Conservation (phyloP, 352 stramenopile genomes). For the Phytophthora citrophthora region DNA sequence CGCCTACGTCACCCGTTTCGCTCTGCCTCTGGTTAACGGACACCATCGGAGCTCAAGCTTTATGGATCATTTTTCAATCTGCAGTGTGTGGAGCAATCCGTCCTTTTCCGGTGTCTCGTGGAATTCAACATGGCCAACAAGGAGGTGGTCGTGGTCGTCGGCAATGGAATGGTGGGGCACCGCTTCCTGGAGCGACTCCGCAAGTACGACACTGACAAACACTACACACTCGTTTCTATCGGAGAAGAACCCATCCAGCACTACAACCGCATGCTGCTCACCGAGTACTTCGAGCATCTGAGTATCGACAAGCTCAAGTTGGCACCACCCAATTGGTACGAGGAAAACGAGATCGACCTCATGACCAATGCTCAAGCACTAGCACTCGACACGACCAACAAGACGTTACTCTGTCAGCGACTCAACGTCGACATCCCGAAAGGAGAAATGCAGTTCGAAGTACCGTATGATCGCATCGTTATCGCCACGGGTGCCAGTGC, state of each 20-base stretch:
- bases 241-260: conserved; percentile 91
- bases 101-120: too few species aligned
- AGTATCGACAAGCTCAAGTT: conserved; percentile 88
- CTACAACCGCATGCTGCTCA: conserved; percentile 94
- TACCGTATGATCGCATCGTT: conserved; percentile 90
- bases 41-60: neutral
- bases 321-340: conserved; percentile 88
- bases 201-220: conserved; percentile 61
- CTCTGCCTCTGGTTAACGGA: conserved; percentile 9
- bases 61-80: conserved; percentile 28
- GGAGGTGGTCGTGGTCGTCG: conserved; percentile 88
- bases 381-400: conserved; percentile 75
- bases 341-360: conserved; percentile 80
- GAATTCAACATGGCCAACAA: conserved; percentile 27
- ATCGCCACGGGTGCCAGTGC: conserved; percentile 91
- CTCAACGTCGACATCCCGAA: conserved; percentile 11
- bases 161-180: conserved; percentile 93
- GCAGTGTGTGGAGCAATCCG: conserved; percentile 1
- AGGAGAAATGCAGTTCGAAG: conserved; percentile 47
- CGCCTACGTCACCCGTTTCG: conserved; percentile 3
- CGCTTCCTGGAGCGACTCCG: conserved; percentile 86
- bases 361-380: conserved; percentile 79
- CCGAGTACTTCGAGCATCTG: conserved; percentile 93
- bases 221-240: conserved; percentile 89
- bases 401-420: conserved; percentile 66